Evolutionary conservation across 805 yeast genomes (phyloP).

Genomic region (Dipodascopsis uninucleata): DNA sequence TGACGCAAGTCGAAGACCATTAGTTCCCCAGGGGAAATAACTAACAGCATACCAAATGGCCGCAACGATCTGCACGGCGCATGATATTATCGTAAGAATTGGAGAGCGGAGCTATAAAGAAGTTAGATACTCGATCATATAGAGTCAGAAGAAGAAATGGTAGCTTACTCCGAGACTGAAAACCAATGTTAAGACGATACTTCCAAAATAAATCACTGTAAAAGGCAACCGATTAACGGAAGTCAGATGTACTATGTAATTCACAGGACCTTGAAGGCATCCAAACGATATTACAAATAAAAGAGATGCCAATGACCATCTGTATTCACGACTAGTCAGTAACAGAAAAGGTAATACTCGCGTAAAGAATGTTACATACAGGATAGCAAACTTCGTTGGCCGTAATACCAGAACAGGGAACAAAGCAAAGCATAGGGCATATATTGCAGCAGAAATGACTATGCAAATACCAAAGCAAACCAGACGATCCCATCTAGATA

Average conservation of each 20-base stretch:
- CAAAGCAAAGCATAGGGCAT: slow-evolving; percentile 72
- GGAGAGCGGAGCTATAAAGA: slow-evolving; percentile 53
- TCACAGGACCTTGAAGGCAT: slow-evolving; percentile 85
- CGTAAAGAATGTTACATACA: slow-evolving; percentile 8
- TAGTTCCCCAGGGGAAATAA: slow-evolving; percentile 86
- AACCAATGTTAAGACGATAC: slow-evolving; percentile 73
- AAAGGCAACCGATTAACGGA: slow-evolving; percentile 77
- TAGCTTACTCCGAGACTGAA: slow-evolving; percentile 54
- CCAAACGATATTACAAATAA: slow-evolving; percentile 88
- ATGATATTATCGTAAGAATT: slow-evolving; percentile 68
- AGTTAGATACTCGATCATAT: background rate
- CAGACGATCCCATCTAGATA: slow-evolving; percentile 73
- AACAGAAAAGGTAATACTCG: slow-evolving; percentile 35
- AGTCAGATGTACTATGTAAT: slow-evolving; percentile 67
- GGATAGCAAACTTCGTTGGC: slow-evolving; percentile 82
- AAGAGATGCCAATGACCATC: slow-evolving; percentile 87
- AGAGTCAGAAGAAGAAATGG: background rate
- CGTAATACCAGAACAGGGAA: slow-evolving; percentile 86
- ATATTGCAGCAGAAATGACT: slow-evolving; percentile 73
- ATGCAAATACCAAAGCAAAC: slow-evolving; percentile 74
- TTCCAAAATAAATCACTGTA: slow-evolving; percentile 73
- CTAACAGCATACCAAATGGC: slow-evolving; percentile 87
- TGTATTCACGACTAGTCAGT: background rate
- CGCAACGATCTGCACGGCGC: slow-evolving; percentile 74
- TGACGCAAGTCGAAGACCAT: slow-evolving; percentile 29